Conservation (phyloP, 805 yeast genomes). For the Wickerhamomyces ciferrii region DNA sequence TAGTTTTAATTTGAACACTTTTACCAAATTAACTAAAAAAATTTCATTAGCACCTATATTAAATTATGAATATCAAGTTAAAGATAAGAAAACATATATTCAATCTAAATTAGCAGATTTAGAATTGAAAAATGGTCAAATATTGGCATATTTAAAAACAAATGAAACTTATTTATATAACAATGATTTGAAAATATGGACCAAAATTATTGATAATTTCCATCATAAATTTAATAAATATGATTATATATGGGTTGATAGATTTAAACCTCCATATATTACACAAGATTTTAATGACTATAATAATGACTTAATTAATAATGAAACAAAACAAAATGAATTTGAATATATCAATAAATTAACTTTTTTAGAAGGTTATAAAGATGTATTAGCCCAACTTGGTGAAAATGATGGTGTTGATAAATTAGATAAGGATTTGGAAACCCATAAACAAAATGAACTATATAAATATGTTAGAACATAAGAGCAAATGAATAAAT, state of each 20-base stretch:
- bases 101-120: conserved; percentile 21
- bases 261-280: background rate
- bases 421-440: background rate
- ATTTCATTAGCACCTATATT: conserved; percentile 51
- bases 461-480: background rate
- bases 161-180: conserved; percentile 38
- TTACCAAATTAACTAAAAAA: conserved; percentile 31
- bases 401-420: background rate
- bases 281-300: background rate
- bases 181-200: conserved; percentile 40
- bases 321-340: background rate
- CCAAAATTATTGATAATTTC: conserved; percentile 33
- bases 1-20: conserved; percentile 40
- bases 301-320: background rate
- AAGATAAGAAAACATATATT: conserved; percentile 16
- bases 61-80: conserved; percentile 27
- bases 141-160: conserved; percentile 34
- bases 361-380: conserved; percentile 15
- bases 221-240: conserved; percentile 10
- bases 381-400: conserved; percentile 5
- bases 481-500: background rate
- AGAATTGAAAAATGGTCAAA: conserved; percentile 34
- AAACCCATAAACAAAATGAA: background rate
- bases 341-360: conserved; percentile 8
- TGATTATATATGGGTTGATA: conserved; percentile 14